Evolutionary conservation across 495 filamentous ascomycete genomes (phyloP).

Genomic region (Aspergillus cristatus): DNA sequence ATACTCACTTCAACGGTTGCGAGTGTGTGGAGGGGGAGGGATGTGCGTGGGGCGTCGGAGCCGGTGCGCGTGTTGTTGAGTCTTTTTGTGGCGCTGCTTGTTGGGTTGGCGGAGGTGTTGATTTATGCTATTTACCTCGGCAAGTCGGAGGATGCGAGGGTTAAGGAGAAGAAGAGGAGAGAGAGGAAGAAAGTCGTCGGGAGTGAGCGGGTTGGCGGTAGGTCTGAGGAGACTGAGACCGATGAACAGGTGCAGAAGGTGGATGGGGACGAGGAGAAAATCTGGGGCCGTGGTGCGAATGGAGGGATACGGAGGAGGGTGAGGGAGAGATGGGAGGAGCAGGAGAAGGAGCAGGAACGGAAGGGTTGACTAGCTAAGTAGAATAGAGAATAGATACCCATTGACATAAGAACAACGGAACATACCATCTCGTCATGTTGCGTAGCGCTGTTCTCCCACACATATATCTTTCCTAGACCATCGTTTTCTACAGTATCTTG

Average conservation of each 20-base stretch:
- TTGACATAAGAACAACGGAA: no score
- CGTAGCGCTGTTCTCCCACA: no score
- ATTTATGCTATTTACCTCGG: conserved; percentile 81
- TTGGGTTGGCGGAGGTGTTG: conserved; percentile 78
- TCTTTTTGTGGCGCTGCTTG: conserved; percentile 38
- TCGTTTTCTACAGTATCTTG: no score
- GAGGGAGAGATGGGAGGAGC: conserved; percentile 35
- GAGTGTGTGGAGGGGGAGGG: conserved; percentile 36
- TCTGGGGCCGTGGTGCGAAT: conserved; percentile 40
- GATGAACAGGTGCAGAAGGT: conserved; percentile 2
- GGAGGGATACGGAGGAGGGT: conserved; percentile 37
- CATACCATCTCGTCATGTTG: no score
- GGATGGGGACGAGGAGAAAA: conserved; percentile 22
- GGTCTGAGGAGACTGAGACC: not conserved
- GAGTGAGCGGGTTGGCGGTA: conserved; percentile 20
- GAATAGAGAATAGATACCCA: no score
- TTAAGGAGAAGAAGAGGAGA: conserved; percentile 49
- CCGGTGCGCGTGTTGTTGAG: conserved; percentile 32
- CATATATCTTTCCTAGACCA: no score
- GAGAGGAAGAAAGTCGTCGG: conserved; percentile 69
- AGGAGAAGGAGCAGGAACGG: conserved; percentile 13
- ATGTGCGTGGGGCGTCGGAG: conserved; percentile 18
- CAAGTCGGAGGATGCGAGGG: conserved; percentile 64
- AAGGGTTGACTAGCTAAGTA: not conserved
- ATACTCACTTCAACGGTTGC: conserved; percentile 27